Evolutionary conservation across 768 basidiomycete species (phyloP).

Genomic region (Boletus rubropictus): DNA sequence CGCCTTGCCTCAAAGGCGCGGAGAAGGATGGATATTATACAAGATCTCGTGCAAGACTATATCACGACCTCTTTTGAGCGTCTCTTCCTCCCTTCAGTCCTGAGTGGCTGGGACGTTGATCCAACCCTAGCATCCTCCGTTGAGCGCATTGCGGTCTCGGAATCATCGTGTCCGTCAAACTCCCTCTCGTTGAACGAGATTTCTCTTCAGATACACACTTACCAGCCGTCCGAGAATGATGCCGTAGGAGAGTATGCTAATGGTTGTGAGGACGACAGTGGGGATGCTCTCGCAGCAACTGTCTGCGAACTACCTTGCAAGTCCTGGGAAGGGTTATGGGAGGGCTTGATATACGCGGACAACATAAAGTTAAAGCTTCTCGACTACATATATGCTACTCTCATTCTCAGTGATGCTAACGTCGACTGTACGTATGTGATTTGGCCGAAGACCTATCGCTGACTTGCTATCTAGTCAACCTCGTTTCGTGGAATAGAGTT

Average conservation of each 20-base stretch:
- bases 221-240: conserved; percentile 69
- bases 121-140: conserved; percentile 67
- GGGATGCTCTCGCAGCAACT: conserved; percentile 80
- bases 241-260: conserved; percentile 70
- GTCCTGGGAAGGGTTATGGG: conserved; percentile 90
- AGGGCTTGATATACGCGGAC: conserved; percentile 77
- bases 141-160: conserved; percentile 70
- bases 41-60: conserved; percentile 54
- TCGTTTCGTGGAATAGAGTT: conserved; percentile 94
- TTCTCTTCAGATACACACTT: conserved; percentile 78
- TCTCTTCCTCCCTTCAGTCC: conserved; percentile 61
- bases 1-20: conserved; percentile 64
- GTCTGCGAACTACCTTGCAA: conserved; percentile 83
- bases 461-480: conserved; percentile 55
- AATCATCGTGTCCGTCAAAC: conserved; percentile 55
- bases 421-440: conserved; percentile 63
- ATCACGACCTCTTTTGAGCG: conserved; percentile 53
- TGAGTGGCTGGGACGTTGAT: conserved; percentile 77
- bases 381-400: conserved; percentile 91
- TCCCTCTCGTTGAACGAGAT: conserved; percentile 54
- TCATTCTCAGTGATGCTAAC: conserved; percentile 84
- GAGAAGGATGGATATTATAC: conserved; percentile 70
- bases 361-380: conserved; percentile 84
- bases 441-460: neutral
- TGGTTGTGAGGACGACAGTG: conserved; percentile 47